Percentiles rank a stretch among this genome's conserved stretches.
Conservation (phyloP, 495 filamentous ascomycete genomes). For the Talaromyces borbonicus region DNA sequence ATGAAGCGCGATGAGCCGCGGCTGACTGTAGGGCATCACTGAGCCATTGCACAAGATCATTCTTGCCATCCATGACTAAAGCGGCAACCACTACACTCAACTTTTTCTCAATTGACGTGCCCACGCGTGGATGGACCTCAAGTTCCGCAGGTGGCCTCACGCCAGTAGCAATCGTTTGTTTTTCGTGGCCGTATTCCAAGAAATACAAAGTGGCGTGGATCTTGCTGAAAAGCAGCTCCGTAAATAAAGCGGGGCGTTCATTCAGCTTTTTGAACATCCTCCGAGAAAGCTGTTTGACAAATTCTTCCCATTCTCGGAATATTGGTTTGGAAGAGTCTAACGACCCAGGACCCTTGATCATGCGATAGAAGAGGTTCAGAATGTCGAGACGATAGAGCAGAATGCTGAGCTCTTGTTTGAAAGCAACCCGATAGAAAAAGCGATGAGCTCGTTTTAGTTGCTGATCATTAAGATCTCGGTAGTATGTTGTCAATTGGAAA, state of each 20-base stretch:
- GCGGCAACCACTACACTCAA: slow-evolving; percentile 69
- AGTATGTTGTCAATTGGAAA: slow-evolving; percentile 66
- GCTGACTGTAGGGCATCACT: slow-evolving; percentile 58
- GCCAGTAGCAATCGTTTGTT: slow-evolving; percentile 52
- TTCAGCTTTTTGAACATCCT: slow-evolving; percentile 70
- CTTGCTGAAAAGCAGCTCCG: slow-evolving; percentile 92
- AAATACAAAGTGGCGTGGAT: slow-evolving; percentile 73
- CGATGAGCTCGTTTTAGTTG: slow-evolving; percentile 92
- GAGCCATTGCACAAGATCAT: slow-evolving; percentile 71
- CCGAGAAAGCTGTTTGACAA: slow-evolving; percentile 71
- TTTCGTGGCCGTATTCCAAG: slow-evolving; percentile 84
- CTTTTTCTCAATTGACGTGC: slow-evolving; percentile 54
- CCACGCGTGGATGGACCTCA: slow-evolving; percentile 57
- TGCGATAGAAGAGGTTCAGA: slow-evolving; percentile 73
- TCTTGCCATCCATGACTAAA: slow-evolving; percentile 65
- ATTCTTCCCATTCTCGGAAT: slow-evolving; percentile 86
- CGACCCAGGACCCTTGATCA: slow-evolving; percentile 84
- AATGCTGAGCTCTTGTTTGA: slow-evolving; percentile 84
- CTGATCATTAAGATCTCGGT: slow-evolving; percentile 64
- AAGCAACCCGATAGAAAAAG: slow-evolving; percentile 89
- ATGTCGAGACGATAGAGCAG: slow-evolving; percentile 88
- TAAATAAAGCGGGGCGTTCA: slow-evolving; percentile 69
- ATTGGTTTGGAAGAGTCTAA: slow-evolving; percentile 52
- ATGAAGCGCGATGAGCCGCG: slow-evolving; percentile 62
- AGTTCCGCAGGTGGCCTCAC: slow-evolving; percentile 61